Conservation (phyloP, 2,329 filamentous ascomycete species). For the Beauveria medogensis region DNA sequence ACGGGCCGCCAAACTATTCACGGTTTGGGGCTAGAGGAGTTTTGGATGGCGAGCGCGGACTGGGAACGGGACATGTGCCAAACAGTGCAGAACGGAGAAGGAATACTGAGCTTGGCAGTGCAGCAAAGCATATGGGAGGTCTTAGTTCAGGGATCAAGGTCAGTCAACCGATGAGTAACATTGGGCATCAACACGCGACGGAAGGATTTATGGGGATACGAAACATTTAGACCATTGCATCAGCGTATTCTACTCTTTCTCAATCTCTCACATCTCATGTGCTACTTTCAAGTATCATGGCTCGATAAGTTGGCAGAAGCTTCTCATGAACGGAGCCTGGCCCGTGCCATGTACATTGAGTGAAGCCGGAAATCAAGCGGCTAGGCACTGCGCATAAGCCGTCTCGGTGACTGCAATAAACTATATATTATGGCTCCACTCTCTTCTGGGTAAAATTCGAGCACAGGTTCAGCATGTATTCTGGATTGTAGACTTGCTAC, state of each 20-base stretch:
- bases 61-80: background rate
- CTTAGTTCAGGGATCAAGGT: constrained; percentile 14
- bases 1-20: background rate
- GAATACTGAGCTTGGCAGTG: background rate
- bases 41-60: background rate
- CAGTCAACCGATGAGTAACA: constrained; percentile 16
- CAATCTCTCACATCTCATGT: background rate
- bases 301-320: background rate
- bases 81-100: constrained; percentile 3
- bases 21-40: background rate
- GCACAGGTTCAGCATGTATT: no score
- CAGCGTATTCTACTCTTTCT: background rate
- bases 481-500: no score
- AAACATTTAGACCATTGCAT: background rate
- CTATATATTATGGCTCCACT: no score
- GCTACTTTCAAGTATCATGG: background rate
- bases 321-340: no score
- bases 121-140: background rate
- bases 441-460: no score
- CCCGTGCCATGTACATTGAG: no score
- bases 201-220: background rate
- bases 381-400: no score
- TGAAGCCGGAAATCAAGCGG: no score
- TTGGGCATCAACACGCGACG: constrained; percentile 11
- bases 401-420: no score